Evolutionary conservation across 306 rosid genomes (phyloP).

Genomic region (Abrus pulchellus): DNA sequence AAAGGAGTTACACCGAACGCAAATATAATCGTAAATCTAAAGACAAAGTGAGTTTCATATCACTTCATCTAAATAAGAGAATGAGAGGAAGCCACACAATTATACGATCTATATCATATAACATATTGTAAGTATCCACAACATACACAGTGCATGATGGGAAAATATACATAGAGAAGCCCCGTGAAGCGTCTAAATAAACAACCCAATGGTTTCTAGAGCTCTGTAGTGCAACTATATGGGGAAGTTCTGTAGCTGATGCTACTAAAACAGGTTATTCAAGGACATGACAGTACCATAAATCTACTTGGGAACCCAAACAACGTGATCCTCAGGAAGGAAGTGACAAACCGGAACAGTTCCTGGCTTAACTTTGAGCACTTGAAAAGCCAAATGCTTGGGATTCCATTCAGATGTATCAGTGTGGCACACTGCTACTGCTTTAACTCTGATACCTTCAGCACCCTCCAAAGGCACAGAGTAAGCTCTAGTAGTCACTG

Average conservation of each 20-base stretch:
- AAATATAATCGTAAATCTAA: too few species aligned
- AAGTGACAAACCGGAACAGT: constrained; percentile 83
- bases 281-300: background rate
- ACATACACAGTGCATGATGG: constrained; percentile 7
- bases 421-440: constrained; percentile 77
- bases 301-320: constrained; percentile 71
- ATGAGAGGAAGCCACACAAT: background rate
- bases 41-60: background rate
- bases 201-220: background rate
- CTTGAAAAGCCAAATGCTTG: constrained; percentile 81
- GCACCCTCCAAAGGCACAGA: constrained; percentile 65
- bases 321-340: constrained; percentile 84
- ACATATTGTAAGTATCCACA: background rate
- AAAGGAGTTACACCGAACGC: too few species aligned
- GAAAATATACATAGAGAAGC: constrained; percentile 20
- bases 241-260: constrained; percentile 1
- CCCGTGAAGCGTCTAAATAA: background rate
- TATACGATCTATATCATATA: background rate
- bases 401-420: constrained; percentile 89
- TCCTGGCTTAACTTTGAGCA: constrained; percentile 83
- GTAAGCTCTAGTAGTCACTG: constrained; percentile 53
- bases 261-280: constrained; percentile 35
- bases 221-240: background rate
- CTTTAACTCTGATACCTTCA: constrained; percentile 67
- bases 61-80: background rate